These are phyloP conservation scores for Cymbidium sinense DNA, from an alignment of 106 monocot genomes.

Conservation along the genomic window DNA sequence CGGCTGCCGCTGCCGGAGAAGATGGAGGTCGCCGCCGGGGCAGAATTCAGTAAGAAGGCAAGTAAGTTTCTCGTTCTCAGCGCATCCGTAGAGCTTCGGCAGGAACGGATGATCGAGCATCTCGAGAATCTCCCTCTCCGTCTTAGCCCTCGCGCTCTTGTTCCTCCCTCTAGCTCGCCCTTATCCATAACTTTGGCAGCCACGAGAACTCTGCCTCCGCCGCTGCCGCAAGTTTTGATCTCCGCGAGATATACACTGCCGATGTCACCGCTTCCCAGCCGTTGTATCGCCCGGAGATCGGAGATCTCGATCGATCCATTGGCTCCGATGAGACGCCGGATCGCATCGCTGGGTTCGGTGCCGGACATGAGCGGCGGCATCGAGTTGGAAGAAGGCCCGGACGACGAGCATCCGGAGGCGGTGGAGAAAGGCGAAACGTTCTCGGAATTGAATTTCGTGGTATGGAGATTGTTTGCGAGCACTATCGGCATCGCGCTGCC, in stretches of 20 bases:
- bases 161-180: slow-evolving; percentile 69
- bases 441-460: neutral
- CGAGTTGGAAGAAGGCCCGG: neutral
- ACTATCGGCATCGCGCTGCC: neutral
- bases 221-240: slow-evolving; percentile 15
- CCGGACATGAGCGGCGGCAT: neutral
- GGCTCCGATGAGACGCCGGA: slow-evolving; percentile 12
- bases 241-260: slow-evolving; percentile 83
- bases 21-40: slow-evolving; percentile 80
- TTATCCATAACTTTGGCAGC: slow-evolving; percentile 88
- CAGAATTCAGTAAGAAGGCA: slow-evolving; percentile 82
- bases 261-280: slow-evolving; percentile 68
- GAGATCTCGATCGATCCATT: slow-evolving; percentile 24
- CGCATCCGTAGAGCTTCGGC: slow-evolving; percentile 50
- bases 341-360: slow-evolving; percentile 16
- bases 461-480: neutral
- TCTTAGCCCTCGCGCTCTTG: slow-evolving; percentile 58
- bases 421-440: neutral
- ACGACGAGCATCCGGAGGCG: neutral
- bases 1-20: slow-evolving; percentile 65
- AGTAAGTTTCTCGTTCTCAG: slow-evolving; percentile 57
- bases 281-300: slow-evolving; percentile 43
- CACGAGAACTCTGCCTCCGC: slow-evolving; percentile 12
- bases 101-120: slow-evolving; percentile 74
- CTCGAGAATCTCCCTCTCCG: slow-evolving; percentile 68